Evolutionary conservation across 768 basidiomycete species (phyloP).

Genomic region (Leccinum variicolor): DNA sequence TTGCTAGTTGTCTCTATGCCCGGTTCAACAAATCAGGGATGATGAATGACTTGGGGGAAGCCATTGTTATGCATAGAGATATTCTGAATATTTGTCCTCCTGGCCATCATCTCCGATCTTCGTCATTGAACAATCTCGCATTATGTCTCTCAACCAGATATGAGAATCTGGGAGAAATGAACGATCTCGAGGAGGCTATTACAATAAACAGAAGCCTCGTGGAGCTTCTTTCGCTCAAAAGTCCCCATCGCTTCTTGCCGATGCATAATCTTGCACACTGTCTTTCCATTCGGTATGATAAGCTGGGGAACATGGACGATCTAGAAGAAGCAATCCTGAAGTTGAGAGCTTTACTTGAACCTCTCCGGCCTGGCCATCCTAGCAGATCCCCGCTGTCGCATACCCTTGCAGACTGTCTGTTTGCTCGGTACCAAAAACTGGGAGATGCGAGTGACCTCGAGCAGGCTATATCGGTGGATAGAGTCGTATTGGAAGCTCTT

Average conservation of each 20-base stretch:
- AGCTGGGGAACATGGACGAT: neutral
- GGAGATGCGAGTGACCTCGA: neutral
- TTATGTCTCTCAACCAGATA: neutral
- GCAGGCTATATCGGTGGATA: neutral
- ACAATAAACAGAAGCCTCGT: neutral
- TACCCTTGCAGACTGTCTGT: neutral
- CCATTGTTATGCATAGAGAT: neutral
- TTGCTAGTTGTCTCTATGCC: conserved; percentile 11
- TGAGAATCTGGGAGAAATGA: neutral
- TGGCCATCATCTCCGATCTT: neutral
- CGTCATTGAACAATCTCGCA: neutral
- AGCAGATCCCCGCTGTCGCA: neutral
- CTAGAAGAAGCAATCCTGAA: neutral
- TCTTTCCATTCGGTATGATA: neutral
- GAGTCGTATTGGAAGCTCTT: neutral
- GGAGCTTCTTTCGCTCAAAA: neutral
- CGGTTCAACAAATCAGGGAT: neutral
- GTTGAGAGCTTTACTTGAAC: neutral
- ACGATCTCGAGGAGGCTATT: neutral
- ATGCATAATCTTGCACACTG: conserved; percentile 1
- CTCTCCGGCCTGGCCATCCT: neutral
- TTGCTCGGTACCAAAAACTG: neutral
- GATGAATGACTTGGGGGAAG: neutral
- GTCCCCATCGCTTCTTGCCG: neutral
- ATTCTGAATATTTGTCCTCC: neutral